Base-by-base conservation (phyloP, 1,139 yeast genomes). In the Magnusiomyces tetraspermus region DNA sequence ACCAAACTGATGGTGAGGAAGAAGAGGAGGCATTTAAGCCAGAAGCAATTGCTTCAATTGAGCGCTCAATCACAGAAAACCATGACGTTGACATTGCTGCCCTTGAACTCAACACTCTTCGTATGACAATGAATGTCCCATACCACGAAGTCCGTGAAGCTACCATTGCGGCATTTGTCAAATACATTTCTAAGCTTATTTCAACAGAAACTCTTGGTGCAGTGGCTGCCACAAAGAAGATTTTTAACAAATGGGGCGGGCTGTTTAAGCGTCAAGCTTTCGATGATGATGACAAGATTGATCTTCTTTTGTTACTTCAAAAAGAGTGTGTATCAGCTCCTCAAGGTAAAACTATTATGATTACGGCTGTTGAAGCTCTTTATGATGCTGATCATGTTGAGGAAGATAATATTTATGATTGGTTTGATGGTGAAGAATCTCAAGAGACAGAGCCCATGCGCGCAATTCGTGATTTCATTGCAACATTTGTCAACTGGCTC, bases 41-140 rank as follows among this genome's bases (percentile, higher is more conserved):
- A 53, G 98, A 94, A 72, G 98, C 97, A 19, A 75, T 84, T 55
- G 96, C 95, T n/a, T 89, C 97, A 0, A 86, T 92, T 42, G 86
- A 83, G 60, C 78, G 98, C 64, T 94, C 98, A 0, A 78, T 92
- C 67, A 92, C 85, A 60, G 85, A 90, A 64, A 85, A 88, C 65
- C 98, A 92, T 68, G 95, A 86, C 63, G 76, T 88, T 57, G 97
- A 92, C 64, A 90, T 96, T 13, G 97, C 98, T 0, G 73, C 88
- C 60, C 73, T 94, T 59, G 98, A 92, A 69, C 77, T 92, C 63
- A 90, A 90, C 66, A 92, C 98, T 0, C 76, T 94, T 63, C 79
- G 97, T 70, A 92, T 94, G 98, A 86, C 96, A 60, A 85, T 90
- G 92, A 89, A 92, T 66, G 97, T 89, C 15, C 78, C 94, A 0